Percentiles rank a stretch among this genome's conserved stretches.
Evolutionary conservation across 345 rosid genomes (phyloP).

Genomic region (Dimocarpus longan): DNA sequence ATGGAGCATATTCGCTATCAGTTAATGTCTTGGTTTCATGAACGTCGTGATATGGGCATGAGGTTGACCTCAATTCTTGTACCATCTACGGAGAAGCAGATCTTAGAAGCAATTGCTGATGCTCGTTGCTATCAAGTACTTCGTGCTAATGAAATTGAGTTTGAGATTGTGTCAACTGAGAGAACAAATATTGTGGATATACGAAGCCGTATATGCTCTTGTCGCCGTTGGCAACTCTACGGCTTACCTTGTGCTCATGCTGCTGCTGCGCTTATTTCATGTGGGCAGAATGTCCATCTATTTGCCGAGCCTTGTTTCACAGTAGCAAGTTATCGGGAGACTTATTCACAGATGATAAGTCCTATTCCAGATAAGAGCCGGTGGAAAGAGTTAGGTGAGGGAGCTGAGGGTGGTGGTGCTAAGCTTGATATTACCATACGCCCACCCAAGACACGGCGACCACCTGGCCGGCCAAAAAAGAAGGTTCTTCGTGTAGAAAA

Average conservation of each 20-base stretch:
- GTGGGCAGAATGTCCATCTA: conserved; percentile 74
- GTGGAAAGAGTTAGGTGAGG: conserved; percentile 72
- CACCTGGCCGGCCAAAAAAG: conserved; percentile 98
- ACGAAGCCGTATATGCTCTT: conserved; percentile 77
- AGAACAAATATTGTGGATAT: conserved; percentile 95
- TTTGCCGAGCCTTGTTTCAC: conserved; percentile 92
- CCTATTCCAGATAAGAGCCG: conserved; percentile 65
- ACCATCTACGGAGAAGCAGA: conserved; percentile 88
- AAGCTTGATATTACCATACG: conserved; percentile 61
- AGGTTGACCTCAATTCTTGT: conserved; percentile 88
- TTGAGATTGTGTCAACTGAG: conserved; percentile 97
- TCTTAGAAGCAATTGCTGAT: conserved; percentile 79
- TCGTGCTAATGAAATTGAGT: conserved; percentile 95
- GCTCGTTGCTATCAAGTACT: conserved; percentile 95
- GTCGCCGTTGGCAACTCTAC: conserved; percentile 93
- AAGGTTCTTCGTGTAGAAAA: conserved; percentile 93
- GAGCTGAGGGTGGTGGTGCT: conserved; percentile 58
- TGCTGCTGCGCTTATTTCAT: conserved; percentile 93
- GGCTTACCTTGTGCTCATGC: conserved; percentile 98
- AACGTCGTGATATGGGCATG: conserved; percentile 74
- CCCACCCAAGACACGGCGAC: conserved; percentile 93
- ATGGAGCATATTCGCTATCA: conserved; percentile 85
- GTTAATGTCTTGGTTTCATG: conserved; percentile 58
- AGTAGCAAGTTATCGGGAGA: conserved; percentile 68
- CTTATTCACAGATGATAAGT: conserved; percentile 71